Evolutionary conservation across 139 green algal genomes (phyloP), one percentile per base, ranked within the genome.

Genomic region (Tetratostichococcus sp.): DNA sequence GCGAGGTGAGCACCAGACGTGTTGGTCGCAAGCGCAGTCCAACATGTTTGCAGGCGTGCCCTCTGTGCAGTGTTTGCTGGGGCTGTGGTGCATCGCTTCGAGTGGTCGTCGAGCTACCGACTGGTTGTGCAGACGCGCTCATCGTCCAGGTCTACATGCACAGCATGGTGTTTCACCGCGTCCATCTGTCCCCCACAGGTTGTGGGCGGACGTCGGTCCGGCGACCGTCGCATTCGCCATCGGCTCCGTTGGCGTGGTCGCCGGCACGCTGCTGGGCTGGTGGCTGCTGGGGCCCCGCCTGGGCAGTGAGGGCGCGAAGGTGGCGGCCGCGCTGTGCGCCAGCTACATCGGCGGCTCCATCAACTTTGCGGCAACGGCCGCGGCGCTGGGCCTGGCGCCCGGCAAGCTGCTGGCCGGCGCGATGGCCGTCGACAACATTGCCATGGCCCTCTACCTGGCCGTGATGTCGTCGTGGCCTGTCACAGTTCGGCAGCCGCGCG

Each of bases 401-500:
- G 73, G 80, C 28, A 39, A 77, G 8, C 30, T 77, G 1, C 39
- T 95, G 2, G 86, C 86, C 0, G 82, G 79, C 1, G 83, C 88
- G 4, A 91, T 95, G 80, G 84, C 91, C 0, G 86, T 85, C 0
- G 92, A 96, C 75, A 97, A 95, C 73, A 74, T 94, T 0, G 85
- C 76, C 1, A 97, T 96, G 92, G 84, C 82, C 0, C 69, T 75
- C 0, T 90, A 91, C 77, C 82, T 96, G 25, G 75, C 79, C 0
- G 67, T 73, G 1, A 78, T 94, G n/a, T 79, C 43, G 79, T 87
- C 1, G 83, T 86, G 19, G 74, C 71, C 67, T 43, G 32, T 21
- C 22, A 28, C n/a, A 23, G 43, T 8, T 8, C 4, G 28, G 28
- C 32, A 30, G 42, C 43, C 19, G 2, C 19, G 2, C 65, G 31